phyloP scores from a whole-genome alignment of 257 asterid genomes.

The Cinchona pubescens region DNA sequence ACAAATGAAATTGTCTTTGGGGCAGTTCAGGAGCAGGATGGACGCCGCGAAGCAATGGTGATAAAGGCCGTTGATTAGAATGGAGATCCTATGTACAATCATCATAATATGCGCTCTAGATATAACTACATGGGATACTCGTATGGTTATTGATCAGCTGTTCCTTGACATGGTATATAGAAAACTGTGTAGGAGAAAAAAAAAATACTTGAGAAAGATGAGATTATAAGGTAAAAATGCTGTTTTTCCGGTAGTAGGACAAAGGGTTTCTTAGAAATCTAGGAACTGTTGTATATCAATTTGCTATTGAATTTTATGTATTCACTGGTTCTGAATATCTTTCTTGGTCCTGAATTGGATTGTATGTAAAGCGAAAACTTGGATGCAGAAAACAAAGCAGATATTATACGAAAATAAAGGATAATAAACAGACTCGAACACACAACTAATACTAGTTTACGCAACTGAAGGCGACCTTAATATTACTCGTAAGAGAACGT shows the following conservation, averaged over 20 bases:
- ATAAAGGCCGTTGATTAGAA: conserved; percentile 78
- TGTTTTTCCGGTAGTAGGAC: neutral
- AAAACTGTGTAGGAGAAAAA: neutral
- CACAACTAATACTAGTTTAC: too few species aligned
- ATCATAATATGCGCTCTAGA: conserved; percentile 56
- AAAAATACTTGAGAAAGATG: neutral
- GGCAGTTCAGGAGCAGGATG: conserved; percentile 88
- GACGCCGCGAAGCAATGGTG: conserved; percentile 73
- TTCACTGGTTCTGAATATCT: too few species aligned
- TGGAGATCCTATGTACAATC: conserved; percentile 49
- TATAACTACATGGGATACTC: conserved; percentile 74
- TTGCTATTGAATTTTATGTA: neutral
- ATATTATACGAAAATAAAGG: too few species aligned
- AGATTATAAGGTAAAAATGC: neutral
- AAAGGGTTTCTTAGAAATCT: neutral
- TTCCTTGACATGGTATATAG: neutral
- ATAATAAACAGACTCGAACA: too few species aligned
- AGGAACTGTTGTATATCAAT: neutral
- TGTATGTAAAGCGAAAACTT: too few species aligned
- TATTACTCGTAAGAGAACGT: too few species aligned
- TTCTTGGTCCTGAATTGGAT: too few species aligned
- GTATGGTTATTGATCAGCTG: conserved; percentile 47
- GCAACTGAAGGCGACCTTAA: too few species aligned
- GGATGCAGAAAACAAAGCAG: too few species aligned
- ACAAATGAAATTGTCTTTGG: conserved; percentile 89